These are phyloP conservation scores for Pythium grandisporangium DNA, from an alignment of 352 stramenopile species.

Conservation along the genomic window DNA sequence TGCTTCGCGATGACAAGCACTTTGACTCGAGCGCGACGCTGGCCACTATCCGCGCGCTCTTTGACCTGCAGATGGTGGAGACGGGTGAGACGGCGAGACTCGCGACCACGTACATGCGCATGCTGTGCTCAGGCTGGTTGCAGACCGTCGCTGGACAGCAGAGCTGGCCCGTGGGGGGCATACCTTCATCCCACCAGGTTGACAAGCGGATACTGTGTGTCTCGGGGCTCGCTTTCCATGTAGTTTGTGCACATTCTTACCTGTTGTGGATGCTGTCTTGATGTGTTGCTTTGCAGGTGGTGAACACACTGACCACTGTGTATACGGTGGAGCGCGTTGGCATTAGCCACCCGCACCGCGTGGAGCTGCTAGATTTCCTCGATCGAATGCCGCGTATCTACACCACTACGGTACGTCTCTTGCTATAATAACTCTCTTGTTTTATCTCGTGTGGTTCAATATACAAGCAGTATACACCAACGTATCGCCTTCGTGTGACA, in stretches of 20 bases:
- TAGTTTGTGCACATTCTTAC: slow-evolving; percentile 6
- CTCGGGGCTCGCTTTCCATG: too few species aligned
- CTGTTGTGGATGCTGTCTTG: too few species aligned
- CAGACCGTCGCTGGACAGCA: slow-evolving; percentile 14
- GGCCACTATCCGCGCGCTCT: slow-evolving; percentile 54
- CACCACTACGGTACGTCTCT: slow-evolving; percentile 19
- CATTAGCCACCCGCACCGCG: slow-evolving; percentile 43
- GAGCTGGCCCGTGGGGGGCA: slow-evolving; percentile 24
- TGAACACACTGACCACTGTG: slow-evolving; percentile 47
- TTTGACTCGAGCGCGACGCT: too few species aligned
- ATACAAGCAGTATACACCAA: too few species aligned
- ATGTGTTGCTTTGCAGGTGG: slow-evolving; percentile 18
- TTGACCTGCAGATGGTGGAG: slow-evolving; percentile 52
- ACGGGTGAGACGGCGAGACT: slow-evolving; percentile 29
- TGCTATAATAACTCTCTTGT: not conserved
- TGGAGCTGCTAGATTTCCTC: slow-evolving; percentile 63
- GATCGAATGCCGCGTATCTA: slow-evolving; percentile 39
- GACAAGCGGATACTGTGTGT: too few species aligned
- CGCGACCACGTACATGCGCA: slow-evolving; percentile 42
- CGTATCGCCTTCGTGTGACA: slow-evolving; percentile 12
- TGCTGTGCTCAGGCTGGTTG: slow-evolving; percentile 44
- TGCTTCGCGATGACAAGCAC: slow-evolving; percentile 19
- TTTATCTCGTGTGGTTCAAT: not conserved
- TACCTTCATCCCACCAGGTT: slow-evolving; percentile 40
- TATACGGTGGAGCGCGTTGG: slow-evolving; percentile 73